Evolutionary conservation across 208 protist species (phyloP).

Genomic region (Acanthamoeba lenticulata): DNA sequence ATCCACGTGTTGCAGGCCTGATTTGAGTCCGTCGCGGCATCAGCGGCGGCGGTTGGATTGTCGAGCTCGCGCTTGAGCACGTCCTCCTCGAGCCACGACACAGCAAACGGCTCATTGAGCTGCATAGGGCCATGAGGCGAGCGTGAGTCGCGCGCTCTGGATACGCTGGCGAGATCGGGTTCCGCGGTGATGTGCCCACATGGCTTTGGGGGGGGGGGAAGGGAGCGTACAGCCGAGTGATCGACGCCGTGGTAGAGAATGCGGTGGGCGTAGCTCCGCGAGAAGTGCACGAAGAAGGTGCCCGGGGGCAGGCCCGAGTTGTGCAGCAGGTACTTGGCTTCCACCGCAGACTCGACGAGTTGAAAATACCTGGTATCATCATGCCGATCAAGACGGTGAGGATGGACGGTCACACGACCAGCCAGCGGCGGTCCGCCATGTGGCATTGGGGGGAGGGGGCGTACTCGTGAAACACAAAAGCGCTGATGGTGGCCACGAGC

Average conservation of each 20-base stretch:
- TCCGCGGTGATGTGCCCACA: neutral
- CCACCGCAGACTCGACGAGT: neutral
- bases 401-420: too few species aligned
- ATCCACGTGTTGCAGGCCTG: neutral
- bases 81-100: constrained; percentile 13
- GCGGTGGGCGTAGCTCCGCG: neutral
- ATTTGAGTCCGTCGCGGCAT: neutral
- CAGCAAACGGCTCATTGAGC: neutral
- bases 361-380: constrained; percentile 34
- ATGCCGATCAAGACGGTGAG: too few species aligned
- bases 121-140: neutral
- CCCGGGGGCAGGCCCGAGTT: neutral
- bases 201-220: neutral
- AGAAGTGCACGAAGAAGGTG: constrained; percentile 20
- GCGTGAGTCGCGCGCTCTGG: neutral
- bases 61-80: neutral
- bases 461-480: neutral
- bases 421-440: neutral
- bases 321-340: constrained; percentile 12
- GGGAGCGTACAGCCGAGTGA: too few species aligned
- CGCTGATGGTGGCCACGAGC: neutral
- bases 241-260: neutral
- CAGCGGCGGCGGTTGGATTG: neutral
- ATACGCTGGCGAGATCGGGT: neutral
- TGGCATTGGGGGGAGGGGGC: neutral